Evolutionary conservation across 441 rosid species (phyloP), one percentile per base, ranked within the genome.

Genomic region (Kokia cookei): DNA sequence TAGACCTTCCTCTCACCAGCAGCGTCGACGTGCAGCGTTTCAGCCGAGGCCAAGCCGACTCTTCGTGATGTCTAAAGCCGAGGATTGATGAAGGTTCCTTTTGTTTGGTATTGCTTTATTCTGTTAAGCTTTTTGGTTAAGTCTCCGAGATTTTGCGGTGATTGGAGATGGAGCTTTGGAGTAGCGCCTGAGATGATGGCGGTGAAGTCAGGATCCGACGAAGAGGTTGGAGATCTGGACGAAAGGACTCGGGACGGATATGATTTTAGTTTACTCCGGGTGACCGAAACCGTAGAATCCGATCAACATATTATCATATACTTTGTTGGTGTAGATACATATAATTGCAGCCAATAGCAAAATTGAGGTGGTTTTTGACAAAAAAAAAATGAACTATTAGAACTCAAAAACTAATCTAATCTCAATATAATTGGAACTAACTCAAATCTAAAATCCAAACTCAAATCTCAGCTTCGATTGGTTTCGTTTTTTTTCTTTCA

Each of bases 1-100:
- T 35, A 77, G 89, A 8, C 89, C 89, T 2, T 86, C 86, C 11
- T 86, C 89, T 12, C 89, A 84, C 62, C 85, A 82, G 63, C 87
- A 80, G 80, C 72, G 82, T 54, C 81, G 89, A 2, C 79, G 85
- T 27, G 75, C 71, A 1, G 78, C 58, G 3, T 86, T 86, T 76
- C 74, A 80, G 78, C 70, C 86, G 2, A 77, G 75, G 79, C 89
- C 80, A 3, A 86, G 89, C 60, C 83, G 89, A 2, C 83, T 86
- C 47, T 86, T 78, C 15, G 67, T 54, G 50, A 84, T 84, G 89
- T 82, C 85, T 7, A 84, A 78, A 29, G 88, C 85, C 0, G 79
- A 75, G 42, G 81, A 82, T 72, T 75, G 12, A 47, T 77, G 65
- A 76, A 60, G 55, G 11, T 59, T 22, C 13, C 35, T 42, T 55